Percentiles rank a stretch among this genome's conserved stretches.
These are phyloP conservation scores for Laguncularia racemosa DNA, from an alignment of 345 rosid genomes.

Conservation along the genomic window DNA sequence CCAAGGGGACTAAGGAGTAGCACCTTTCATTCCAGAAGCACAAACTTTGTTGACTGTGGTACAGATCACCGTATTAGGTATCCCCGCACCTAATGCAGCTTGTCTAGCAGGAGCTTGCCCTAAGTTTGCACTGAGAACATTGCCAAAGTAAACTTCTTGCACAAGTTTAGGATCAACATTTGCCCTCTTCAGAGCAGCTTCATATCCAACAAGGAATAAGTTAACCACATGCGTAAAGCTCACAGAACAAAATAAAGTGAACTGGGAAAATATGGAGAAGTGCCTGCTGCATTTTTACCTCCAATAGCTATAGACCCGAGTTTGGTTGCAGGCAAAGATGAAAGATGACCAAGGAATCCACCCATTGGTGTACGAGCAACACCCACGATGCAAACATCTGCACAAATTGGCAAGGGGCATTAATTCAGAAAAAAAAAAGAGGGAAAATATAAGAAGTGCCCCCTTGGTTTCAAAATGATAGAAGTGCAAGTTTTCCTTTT, in stretches of 20 bases:
- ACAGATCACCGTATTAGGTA: conserved; percentile 76
- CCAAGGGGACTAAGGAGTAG: background rate
- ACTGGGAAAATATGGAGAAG: background rate
- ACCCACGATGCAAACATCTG: conserved; percentile 97
- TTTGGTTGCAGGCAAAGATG: conserved; percentile 83
- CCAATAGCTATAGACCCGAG: conserved; percentile 85
- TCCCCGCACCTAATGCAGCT: conserved; percentile 95
- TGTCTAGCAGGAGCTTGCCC: conserved; percentile 99
- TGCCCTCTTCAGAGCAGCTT: conserved; percentile 91
- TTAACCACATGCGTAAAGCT: conserved; percentile 3
- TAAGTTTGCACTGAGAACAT: conserved; percentile 90
- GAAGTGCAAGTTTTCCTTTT: too few relatives aligned
- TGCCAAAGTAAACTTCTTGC: conserved; percentile 90
- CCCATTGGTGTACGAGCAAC: conserved; percentile 98
- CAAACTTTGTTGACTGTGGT: conserved; percentile 97
- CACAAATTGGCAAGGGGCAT: background rate
- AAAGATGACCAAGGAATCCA: conserved; percentile 81
- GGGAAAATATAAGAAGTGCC: background rate
- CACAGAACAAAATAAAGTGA: too few relatives aligned
- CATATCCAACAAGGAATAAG: conserved; percentile 10
- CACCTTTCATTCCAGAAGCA: conserved; percentile 99
- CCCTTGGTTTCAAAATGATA: too few relatives aligned
- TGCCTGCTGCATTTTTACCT: conserved; percentile 29
- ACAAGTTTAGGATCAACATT: conserved; percentile 80
- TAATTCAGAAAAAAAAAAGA: background rate